These are phyloP conservation scores for Vitis riparia DNA, from an alignment of 164 flowering plant genomes.

Conservation along the genomic window DNA sequence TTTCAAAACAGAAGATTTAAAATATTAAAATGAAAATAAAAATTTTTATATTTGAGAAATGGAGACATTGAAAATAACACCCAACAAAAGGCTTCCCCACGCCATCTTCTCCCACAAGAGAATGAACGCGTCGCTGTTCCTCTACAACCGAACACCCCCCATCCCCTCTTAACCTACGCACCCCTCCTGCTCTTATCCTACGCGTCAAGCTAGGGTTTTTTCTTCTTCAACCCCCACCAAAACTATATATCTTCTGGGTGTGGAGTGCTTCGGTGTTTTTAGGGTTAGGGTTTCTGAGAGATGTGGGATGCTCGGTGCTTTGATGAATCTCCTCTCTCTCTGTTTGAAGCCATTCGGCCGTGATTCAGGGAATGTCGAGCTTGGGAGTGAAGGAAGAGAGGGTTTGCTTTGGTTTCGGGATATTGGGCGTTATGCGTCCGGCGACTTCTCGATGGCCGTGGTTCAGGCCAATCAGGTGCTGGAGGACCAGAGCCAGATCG, in stretches of 20 bases:
- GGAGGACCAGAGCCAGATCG: conserved; percentile 80
- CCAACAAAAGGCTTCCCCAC: conserved; percentile 23
- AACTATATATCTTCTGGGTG: conserved; percentile 1
- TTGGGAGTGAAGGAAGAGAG: conserved; percentile 40
- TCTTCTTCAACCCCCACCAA: conserved; percentile 20
- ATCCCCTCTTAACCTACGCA: conserved; percentile 7
- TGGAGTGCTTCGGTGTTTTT: conserved; percentile 6
- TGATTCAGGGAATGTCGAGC: background rate
- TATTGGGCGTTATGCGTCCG: conserved; percentile 38
- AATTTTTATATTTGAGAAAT: background rate
- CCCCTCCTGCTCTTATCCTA: background rate
- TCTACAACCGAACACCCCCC: conserved; percentile 32
- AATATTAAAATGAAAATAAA: background rate
- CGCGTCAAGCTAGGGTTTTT: background rate
- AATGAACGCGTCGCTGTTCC: conserved; percentile 20
- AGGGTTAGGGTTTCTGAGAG: conserved; percentile 41
- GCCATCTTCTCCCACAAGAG: conserved; percentile 14
- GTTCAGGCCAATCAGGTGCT: conserved; percentile 73
- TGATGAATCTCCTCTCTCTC: conserved; percentile 59
- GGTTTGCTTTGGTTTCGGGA: conserved; percentile 62
- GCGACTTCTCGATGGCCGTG: conserved; percentile 75
- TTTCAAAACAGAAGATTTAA: background rate
- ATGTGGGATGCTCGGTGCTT: conserved; percentile 72
- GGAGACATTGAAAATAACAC: conserved; percentile 23
- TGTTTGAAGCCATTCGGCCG: conserved; percentile 56